A percentile compares a stretch with the other conserved stretches of the same genome.
phyloP scores from a whole-genome alignment of 2,329 filamentous ascomycete genomes.

The Xylaria sp. region DNA sequence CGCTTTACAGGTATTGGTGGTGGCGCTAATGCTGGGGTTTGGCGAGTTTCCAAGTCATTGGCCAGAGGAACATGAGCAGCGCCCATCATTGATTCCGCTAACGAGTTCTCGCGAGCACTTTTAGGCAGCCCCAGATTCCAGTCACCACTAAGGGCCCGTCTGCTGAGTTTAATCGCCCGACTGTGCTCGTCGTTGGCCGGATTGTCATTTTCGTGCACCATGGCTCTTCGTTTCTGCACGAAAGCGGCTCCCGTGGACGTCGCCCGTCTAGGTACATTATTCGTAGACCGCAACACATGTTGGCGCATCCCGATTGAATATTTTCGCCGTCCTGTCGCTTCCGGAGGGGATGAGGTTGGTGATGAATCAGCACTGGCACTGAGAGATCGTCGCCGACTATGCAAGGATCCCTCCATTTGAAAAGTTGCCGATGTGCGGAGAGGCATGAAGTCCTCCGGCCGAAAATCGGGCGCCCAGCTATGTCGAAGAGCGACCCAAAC shows the following conservation, averaged over 20 bases:
- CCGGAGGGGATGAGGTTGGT: slow-evolving; percentile 27
- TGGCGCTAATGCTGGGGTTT: slow-evolving; percentile 34
- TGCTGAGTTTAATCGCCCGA: slow-evolving; percentile 33
- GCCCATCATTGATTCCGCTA: slow-evolving; percentile 38
- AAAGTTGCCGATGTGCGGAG: slow-evolving; percentile 32
- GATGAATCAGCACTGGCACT: slow-evolving; percentile 38
- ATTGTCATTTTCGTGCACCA: slow-evolving; percentile 33
- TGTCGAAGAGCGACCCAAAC: slow-evolving; percentile 63
- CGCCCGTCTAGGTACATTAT: slow-evolving; percentile 53
- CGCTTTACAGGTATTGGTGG: slow-evolving; percentile 37
- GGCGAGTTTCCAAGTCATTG: slow-evolving; percentile 24
- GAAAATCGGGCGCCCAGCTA: slow-evolving; percentile 56
- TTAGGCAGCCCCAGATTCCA: slow-evolving; percentile 43
- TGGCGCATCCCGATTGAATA: slow-evolving; percentile 30
- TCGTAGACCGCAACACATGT: slow-evolving; percentile 37
- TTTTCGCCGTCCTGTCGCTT: slow-evolving; percentile 34
- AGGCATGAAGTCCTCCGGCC: slow-evolving; percentile 45
- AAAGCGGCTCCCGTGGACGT: slow-evolving; percentile 61
- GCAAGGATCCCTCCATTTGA: slow-evolving; percentile 19
- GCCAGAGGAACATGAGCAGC: slow-evolving; percentile 16
- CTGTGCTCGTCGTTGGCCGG: slow-evolving; percentile 27
- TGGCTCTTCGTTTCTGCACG: slow-evolving; percentile 54
- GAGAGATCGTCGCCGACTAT: slow-evolving; percentile 40
- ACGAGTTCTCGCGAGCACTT: slow-evolving; percentile 35
- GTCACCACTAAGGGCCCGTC: slow-evolving; percentile 48